Base-by-base conservation (phyloP, 495 filamentous ascomycete genomes). In the Aspergillus mulundensis region DNA sequence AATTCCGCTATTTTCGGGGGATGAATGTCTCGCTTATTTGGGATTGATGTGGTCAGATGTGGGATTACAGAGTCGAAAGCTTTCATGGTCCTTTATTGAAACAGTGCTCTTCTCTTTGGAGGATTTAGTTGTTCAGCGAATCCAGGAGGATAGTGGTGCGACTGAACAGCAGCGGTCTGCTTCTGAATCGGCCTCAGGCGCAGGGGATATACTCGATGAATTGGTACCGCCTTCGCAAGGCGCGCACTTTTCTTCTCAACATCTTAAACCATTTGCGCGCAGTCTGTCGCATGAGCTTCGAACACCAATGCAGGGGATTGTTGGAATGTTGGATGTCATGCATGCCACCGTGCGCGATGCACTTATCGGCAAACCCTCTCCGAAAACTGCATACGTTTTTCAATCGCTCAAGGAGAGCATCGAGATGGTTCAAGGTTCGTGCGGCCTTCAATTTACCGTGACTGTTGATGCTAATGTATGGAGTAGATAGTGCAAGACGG, bases 261-360 rank as follows among this genome's bases (percentile, higher is more conserved):
- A 85, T 3, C 72, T 92, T 20, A 88, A 88, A 66, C 87, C 88
- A 3, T 92, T 88, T 66, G 88, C 88, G 21, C 80, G 86, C 56
- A 90, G 85, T 62, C 68, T 92, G 51, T 92, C 88, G 0, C 88
- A 92, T 60, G 88, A 92, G 67, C 70, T 92, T 16, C 78, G 89
- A 53, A 92, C 88, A 10, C 88, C 88, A 1, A 92, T 92, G 88
- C 88, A 92, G 66, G 88, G 88, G 16, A 86, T 92, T 34, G 87
- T 92, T 6, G 88, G 88, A 5, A 91, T 91, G 88, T 72, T 92
- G 25, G 88, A 92, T 73, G 85, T 92, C 44, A 91, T 92, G 88
- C 85, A 90, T 64, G 84, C 87, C 10, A 90, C 84, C 2, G 84
- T 91, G 7, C 75, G 87, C 30, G 88, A 92, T 62, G 85, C 85